Conservation (phyloP, 139 green algal genomes). For the Tetradesmus obliquus region DNA sequence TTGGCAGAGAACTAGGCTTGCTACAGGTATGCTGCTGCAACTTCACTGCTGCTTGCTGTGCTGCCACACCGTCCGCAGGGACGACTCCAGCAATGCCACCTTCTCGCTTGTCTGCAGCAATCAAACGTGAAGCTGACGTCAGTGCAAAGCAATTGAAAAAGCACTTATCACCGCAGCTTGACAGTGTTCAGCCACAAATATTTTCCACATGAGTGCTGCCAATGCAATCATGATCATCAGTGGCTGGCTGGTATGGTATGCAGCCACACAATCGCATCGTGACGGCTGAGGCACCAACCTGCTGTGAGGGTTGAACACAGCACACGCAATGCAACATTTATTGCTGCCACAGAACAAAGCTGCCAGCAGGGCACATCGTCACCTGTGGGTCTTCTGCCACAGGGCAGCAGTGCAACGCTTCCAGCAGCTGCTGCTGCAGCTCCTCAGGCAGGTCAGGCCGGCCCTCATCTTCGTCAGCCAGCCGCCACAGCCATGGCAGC, state of each 20-base stretch:
- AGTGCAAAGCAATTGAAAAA: too few relatives aligned
- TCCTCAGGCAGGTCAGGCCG: slow-evolving; percentile 13
- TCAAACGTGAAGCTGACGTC: neutral
- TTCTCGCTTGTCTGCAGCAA: slow-evolving; percentile 17
- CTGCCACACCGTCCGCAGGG: slow-evolving; percentile 10
- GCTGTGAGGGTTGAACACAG: neutral
- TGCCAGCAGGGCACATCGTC: neutral
- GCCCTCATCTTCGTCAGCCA: slow-evolving; percentile 53
- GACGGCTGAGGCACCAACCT: neutral
- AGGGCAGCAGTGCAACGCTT: slow-evolving; percentile 33
- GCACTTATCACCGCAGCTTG: too few relatives aligned
- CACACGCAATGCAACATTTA: too few relatives aligned
- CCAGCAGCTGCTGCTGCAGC: slow-evolving; percentile 45
- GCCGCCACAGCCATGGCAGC: slow-evolving; percentile 63
- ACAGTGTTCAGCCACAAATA: neutral
- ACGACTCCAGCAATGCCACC: neutral
- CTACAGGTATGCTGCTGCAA: neutral
- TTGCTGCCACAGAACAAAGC: too few relatives aligned
- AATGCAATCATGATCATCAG: too few relatives aligned
- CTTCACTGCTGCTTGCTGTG: neutral
- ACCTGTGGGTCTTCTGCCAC: slow-evolving; percentile 42
- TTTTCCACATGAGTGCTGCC: too few relatives aligned
- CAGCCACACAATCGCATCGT: neutral
- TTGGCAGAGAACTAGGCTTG: too few relatives aligned
- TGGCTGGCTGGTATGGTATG: too few relatives aligned